Percentiles rank a stretch among this genome's conserved stretches.
These are phyloP conservation scores for Lyophyllum semitale DNA, from an alignment of 768 basidiomycete genomes.

Conservation along the genomic window DNA sequence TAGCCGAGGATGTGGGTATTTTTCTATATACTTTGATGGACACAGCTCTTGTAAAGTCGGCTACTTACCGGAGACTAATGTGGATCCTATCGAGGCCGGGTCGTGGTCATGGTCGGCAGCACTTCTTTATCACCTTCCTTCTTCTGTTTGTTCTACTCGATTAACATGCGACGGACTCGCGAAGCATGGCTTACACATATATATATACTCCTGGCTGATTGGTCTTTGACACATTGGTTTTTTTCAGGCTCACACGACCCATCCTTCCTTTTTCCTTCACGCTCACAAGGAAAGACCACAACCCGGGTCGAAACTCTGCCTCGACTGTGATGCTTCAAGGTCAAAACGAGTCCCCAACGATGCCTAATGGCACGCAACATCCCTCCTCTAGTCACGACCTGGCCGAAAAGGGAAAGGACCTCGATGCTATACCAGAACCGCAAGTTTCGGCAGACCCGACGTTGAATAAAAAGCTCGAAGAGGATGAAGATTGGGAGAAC, in stretches of 20 bases:
- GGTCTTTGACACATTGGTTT: too few relatives aligned
- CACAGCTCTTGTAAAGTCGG: too few relatives aligned
- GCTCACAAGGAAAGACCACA: background rate
- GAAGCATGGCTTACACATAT: too few relatives aligned
- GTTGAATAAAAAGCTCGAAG: constrained; percentile 26
- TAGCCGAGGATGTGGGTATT: too few relatives aligned
- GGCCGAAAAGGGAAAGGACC: background rate
- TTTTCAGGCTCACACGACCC: background rate
- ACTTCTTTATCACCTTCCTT: too few relatives aligned
- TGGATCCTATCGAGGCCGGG: too few relatives aligned
- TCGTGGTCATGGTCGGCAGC: too few relatives aligned
- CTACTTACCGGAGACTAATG: too few relatives aligned
- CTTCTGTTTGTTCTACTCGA: too few relatives aligned
- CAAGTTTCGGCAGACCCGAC: background rate
- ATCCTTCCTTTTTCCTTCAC: background rate
- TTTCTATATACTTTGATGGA: too few relatives aligned
- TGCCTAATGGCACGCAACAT: background rate
- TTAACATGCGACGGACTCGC: too few relatives aligned
- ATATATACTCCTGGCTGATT: too few relatives aligned
- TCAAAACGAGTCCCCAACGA: background rate
- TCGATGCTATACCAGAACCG: background rate
- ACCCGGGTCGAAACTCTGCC: background rate
- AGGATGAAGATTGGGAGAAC: constrained; percentile 58
- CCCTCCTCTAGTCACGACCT: background rate
- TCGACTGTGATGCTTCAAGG: background rate